Conservation (phyloP, 1,284 basidiomycete genomes). For the Acaromyces ingoldii region DNA sequence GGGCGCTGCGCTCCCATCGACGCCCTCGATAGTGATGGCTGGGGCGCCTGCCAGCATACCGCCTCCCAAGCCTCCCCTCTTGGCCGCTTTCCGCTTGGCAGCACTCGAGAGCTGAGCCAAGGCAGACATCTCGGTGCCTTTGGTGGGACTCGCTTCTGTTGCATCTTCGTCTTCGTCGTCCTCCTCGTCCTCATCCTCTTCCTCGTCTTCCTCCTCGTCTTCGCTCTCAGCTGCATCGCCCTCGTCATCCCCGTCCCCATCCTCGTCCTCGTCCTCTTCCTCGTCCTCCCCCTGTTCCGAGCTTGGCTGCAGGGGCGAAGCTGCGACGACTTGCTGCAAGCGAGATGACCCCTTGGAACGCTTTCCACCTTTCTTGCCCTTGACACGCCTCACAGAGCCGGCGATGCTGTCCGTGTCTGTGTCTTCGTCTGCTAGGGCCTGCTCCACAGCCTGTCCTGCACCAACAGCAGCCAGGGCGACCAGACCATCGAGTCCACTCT, state of each 20-base stretch:
- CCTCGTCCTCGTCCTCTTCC: slow-evolving; percentile 12
- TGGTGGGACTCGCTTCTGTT: background rate
- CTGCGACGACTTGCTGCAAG: background rate
- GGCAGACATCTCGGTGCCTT: background rate
- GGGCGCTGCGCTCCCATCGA: background rate
- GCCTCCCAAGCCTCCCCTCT: background rate
- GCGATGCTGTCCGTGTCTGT: slow-evolving; percentile 6
- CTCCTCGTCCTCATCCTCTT: slow-evolving; percentile 8
- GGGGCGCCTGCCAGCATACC: slow-evolving; percentile 6
- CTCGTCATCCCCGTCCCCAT: slow-evolving; percentile 10
- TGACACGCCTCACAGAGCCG: background rate
- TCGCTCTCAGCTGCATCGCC: slow-evolving; percentile 5
- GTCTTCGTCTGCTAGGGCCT: background rate
- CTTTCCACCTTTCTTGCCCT: background rate
- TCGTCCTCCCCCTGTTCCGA: slow-evolving; percentile 18
- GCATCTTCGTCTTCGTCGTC: background rate
- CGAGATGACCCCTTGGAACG: background rate
- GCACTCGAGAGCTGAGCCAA: background rate
- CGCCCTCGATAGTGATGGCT: slow-evolving; percentile 2
- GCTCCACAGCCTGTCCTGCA: slow-evolving; percentile 13
- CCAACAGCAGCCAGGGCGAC: slow-evolving; percentile 40
- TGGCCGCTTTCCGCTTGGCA: background rate
- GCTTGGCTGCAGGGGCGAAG: slow-evolving; percentile 4
- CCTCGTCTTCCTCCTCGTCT: background rate
- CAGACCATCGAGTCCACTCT: slow-evolving; percentile 25